Evolutionary conservation across 2,329 filamentous ascomycete genomes (phyloP).

Genomic region (Diplocarpon rosae): DNA sequence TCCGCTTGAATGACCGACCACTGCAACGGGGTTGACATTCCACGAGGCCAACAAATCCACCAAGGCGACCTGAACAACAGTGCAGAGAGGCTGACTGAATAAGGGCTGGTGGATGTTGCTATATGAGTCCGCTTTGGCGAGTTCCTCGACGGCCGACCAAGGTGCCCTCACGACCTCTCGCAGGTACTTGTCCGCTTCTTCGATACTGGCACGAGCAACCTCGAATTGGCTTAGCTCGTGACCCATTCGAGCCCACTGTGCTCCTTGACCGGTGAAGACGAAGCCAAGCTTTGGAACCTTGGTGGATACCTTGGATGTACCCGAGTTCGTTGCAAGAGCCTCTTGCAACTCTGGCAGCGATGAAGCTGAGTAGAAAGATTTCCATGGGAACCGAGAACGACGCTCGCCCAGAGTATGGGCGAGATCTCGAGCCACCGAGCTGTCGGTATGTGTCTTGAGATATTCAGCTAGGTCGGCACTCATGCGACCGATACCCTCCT

Average conservation of each 20-base stretch:
- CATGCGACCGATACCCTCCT: too few relatives aligned
- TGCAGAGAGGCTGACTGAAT: conserved; percentile 18
- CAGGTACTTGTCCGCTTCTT: not conserved
- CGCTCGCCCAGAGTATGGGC: not conserved
- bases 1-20: conserved; percentile 25
- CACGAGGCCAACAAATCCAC: conserved; percentile 19
- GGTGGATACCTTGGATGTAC: not conserved
- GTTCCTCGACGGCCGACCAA: conserved; percentile 13
- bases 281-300: not conserved
- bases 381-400: too few relatives aligned
- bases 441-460: not conserved
- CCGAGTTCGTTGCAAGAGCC: not conserved
- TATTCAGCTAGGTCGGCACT: too few relatives aligned
- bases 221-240: not conserved
- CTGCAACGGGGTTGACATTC: conserved; percentile 14
- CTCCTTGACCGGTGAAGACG: not conserved
- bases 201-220: not conserved
- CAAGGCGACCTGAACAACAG: conserved; percentile 23
- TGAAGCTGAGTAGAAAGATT: not conserved
- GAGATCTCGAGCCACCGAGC: not conserved
- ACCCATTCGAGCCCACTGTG: not conserved
- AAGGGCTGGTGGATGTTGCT: conserved; percentile 14
- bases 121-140: conserved; percentile 1
- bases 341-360: not conserved
- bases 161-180: not conserved